Evolutionary conservation across 1,139 yeast species (phyloP), one percentile per base, ranked within the genome.

Genomic region (Scheffersomyces insectosa): DNA sequence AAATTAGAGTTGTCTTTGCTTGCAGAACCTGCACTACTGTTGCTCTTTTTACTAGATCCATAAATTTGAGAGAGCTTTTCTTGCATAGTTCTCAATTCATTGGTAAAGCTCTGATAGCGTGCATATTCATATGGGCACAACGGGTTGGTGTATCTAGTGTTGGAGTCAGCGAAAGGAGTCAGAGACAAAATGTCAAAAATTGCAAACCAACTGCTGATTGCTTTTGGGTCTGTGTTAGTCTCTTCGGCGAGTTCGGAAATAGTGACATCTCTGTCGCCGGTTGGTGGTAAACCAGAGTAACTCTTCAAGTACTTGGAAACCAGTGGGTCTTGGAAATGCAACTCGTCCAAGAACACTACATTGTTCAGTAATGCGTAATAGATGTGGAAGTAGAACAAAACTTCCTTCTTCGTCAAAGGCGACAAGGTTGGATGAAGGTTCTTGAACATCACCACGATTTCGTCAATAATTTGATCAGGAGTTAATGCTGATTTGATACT

Each of bases 111-210:
- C 33, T 52, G 47, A 35, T 48, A 48, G 13, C 48, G 55, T 13
- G 57, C 51, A 39, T 63, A 63, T 44, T 66, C 70, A 36, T 54
- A 54, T 1, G 72, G 72, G 47, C 71, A 66, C 34, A 69, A 56
- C 3, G 70, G 55, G 44, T 62, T 56, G 15, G 66, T 60, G 38
- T 56, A 53, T 28, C 59, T 53, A 14, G 54, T 48, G 20, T 51
- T 58, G 4, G 57, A 60, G 12, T 56, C 56, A 8, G 65, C 56
- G 44, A 59, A 64, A 1, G 73, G 75, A 6, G 63, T 60, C 9
- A 63, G 56, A 8, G 65, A 54, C 40, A 70, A 59, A 9, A 57
- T 52, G 28, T 59, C 57, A 48, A 70, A 70, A 3, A 66, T 55
- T 6, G 60, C 55, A 42, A 66, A 63, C 76, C 76, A 71, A 5